Evolutionary conservation across 371 early-diverging fungal species (phyloP), one percentile per base, ranked within the genome.

Genomic region (Mortierella sp.): DNA sequence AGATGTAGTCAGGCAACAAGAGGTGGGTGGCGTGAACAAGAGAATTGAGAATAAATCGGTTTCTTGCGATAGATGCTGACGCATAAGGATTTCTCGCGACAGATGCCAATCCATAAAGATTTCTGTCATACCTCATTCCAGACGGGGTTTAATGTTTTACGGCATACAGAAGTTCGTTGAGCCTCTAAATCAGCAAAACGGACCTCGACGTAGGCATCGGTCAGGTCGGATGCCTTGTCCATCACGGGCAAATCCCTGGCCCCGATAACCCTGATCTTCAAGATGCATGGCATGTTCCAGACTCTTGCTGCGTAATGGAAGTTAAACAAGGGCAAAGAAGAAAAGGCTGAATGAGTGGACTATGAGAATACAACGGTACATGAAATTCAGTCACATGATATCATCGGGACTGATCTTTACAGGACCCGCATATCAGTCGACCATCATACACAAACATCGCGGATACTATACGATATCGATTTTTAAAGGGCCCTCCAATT

Each of bases 121-220:
- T 38, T 19, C 41, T 21, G 2, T 9, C 52, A 11, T 71, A 70
- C 92, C 70, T 93, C 91, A 48, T 93, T 93, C 94, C 94, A 94
- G 21, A 91, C 85, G 0, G 94, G 94, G 72, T 91, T 90, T 58
- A 94, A 85, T 19, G 94, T 94, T 53, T 91, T 87, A 43, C 89
- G 85, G 15, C 84, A 84, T 43, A 92, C 92, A 40, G 87, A 76
- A 5, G 93, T 93, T 19, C 91, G 76, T 55, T 88, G 78, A 4
- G 84, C 81, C 57, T 93, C 92, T 71, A 85, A 86, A 73, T 92
- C 91, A 11, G 90, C 91, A 71, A 93, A 93, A 72, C 88, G 85
- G 45, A 93, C 85, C 70, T 94, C 94, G 40, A 93, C 94, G 59
- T 92, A 94, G 22, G 94, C 94, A 77, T 94, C 94, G 58, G 89